phyloP scores from a whole-genome alignment of 2,329 filamentous ascomycete species.

The Scedosporium aurantiacum region DNA sequence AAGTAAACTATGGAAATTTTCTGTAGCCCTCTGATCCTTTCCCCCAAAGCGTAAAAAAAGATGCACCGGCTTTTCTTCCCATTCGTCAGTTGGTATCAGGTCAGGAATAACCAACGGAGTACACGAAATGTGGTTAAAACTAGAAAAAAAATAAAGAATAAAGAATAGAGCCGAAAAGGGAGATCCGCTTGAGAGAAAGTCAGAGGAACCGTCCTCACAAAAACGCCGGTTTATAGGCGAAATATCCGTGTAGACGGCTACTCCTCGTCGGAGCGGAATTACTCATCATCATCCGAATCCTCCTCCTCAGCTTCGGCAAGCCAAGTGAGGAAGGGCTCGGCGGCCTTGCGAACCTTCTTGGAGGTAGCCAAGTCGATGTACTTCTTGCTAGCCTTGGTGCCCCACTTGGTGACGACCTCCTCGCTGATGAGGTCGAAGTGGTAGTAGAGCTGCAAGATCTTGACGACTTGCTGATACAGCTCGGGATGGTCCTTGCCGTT shows the following conservation, averaged over 20 bases:
- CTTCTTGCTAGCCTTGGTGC: constrained; percentile 93
- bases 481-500: constrained; percentile 68
- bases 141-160: background rate
- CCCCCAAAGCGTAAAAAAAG: background rate
- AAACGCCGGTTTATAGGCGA: background rate
- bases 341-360: constrained; percentile 91
- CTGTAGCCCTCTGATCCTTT: background rate
- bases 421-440: constrained; percentile 81
- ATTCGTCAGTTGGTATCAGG: too few species aligned
- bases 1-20: background rate
- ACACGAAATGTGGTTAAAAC: background rate
- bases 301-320: constrained; percentile 77
- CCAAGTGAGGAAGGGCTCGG: constrained; percentile 90
- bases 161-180: background rate
- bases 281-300: constrained; percentile 41
- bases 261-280: background rate
- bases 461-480: constrained; percentile 63
- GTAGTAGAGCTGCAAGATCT: constrained; percentile 83
- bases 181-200: background rate
- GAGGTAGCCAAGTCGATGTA: constrained; percentile 83
- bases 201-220: background rate
- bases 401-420: constrained; percentile 84
- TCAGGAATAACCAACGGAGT: background rate
- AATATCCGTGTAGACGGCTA: background rate
- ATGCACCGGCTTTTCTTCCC: background rate